Conservation (phyloP, 2,329 filamentous ascomycete genomes). For the Fusarium sp. region DNA sequence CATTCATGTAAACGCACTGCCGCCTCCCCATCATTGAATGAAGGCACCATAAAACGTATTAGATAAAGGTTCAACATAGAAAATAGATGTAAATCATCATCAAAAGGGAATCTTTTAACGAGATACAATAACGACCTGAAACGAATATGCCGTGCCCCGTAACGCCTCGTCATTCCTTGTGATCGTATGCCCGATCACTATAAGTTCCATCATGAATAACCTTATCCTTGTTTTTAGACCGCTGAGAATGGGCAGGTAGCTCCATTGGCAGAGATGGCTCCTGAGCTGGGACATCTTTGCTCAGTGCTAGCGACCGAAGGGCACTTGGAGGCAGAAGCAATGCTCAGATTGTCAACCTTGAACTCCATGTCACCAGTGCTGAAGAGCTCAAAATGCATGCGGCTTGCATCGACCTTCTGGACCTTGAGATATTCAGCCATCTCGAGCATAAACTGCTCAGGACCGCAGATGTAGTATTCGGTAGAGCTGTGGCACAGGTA, state of each 20-base stretch:
- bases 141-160: constrained; percentile 13
- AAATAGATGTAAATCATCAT: constrained; percentile 3
- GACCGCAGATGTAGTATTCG: constrained; percentile 66
- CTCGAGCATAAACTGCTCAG: constrained; percentile 65
- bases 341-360: constrained; percentile 48
- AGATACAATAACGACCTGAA: constrained; percentile 2
- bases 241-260: constrained; percentile 34
- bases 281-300: constrained; percentile 34
- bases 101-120: constrained; percentile 11
- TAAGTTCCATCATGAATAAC: not conserved
- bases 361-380: constrained; percentile 58
- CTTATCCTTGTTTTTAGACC: constrained; percentile 2
- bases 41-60: not conserved
- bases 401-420: constrained; percentile 52
- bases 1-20: constrained; percentile 24
- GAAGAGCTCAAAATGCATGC: constrained; percentile 61
- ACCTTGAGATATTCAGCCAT: constrained; percentile 57
- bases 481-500: constrained; percentile 58
- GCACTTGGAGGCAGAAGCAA: constrained; percentile 37
- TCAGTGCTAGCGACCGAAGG: constrained; percentile 27
- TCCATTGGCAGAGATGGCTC: constrained; percentile 20
- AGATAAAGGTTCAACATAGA: not conserved
- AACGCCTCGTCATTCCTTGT: constrained; percentile 35
- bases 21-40: not conserved
- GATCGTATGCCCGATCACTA: constrained; percentile 11